Evolutionary conservation across 352 stramenopile species (phyloP).

Genomic region (Globisporangium recalcitrans): DNA sequence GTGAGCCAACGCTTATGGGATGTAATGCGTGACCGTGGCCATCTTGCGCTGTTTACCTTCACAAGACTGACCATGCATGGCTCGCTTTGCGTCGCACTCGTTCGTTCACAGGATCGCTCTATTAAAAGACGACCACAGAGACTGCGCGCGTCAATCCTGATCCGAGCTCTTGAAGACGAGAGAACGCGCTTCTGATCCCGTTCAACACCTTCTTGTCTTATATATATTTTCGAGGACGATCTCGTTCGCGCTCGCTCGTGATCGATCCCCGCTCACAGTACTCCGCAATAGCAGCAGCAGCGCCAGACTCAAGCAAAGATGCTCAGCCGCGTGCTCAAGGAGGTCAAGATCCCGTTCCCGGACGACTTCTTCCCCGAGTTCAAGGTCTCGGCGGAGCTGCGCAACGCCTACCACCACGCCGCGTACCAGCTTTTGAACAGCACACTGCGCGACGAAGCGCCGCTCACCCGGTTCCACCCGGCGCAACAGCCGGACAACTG

Average conservation of each 20-base stretch:
- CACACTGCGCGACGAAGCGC: constrained; percentile 36
- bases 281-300: background rate
- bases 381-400: constrained; percentile 28
- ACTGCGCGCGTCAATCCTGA: background rate
- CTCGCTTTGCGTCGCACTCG: no score
- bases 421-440: constrained; percentile 32
- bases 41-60: background rate
- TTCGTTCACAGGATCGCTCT: background rate
- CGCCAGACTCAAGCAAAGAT: constrained; percentile 19
- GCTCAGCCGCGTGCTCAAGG: constrained; percentile 53
- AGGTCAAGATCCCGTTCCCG: constrained; percentile 58
- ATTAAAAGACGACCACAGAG: background rate
- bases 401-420: constrained; percentile 28
- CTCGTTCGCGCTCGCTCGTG: background rate
- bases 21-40: no score
- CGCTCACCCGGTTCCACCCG: constrained; percentile 46
- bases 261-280: background rate
- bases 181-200: no score
- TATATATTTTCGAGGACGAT: background rate
- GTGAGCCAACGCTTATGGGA: no score
- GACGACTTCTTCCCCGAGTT: constrained; percentile 62
- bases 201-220: no score
- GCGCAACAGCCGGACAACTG: constrained; percentile 46
- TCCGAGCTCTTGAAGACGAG: background rate
- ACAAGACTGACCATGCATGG: background rate